Base-by-base conservation (phyloP, 2,329 filamentous ascomycete species). In the Cladosporium sp. region DNA sequence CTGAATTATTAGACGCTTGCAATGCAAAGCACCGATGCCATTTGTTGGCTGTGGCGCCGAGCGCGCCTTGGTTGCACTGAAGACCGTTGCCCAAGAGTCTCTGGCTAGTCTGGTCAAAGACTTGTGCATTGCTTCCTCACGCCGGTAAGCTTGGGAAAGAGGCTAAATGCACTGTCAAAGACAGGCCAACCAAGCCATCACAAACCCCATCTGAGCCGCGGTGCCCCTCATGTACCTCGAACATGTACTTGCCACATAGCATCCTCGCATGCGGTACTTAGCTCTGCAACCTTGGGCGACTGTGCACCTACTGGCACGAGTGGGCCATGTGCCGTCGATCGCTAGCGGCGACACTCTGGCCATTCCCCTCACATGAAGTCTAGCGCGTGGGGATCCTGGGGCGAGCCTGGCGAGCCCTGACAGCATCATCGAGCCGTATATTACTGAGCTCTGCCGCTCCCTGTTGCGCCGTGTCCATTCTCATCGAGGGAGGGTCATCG, bases 301-400 rank as follows among this genome's bases (percentile, higher is more conserved):
- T 47, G 43, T 47, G 19, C 43, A 22, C 43, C 43, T 47, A 20
- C 9, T 20, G 35, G 35, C 43, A 47, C 43, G 43, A 47, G 43
- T 39, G 33, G 43, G 43, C 43, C 43, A 47, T 47, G 43, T 47
- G 43, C 43, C 33, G 43, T 47, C 16, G 43, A 32, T 47, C 43
- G 35, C 43, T 47, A 45, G 42, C 42, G 42, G 42, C 30, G 32
- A 35, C 19, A 35, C 43, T 38, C 41, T 20, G 43, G 5, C 35
- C 43, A 38, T 47, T 47, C 43, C 43, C 43, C 43, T 47, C 43
- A 47, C 43, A 38, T 38, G 16, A 22, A n/a, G 35, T 29, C 27
- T 47, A 47, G 43, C 35, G 43, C 35, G 16, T 19, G 22, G 35
- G 29, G 35, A 38, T 38, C 25, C 5, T 27, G 5, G 4, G 22